A percentile compares a stretch with the other conserved stretches of the same genome.
Conservation (phyloP, 805 yeast genomes). For the Blastobotrys muscicola region DNA sequence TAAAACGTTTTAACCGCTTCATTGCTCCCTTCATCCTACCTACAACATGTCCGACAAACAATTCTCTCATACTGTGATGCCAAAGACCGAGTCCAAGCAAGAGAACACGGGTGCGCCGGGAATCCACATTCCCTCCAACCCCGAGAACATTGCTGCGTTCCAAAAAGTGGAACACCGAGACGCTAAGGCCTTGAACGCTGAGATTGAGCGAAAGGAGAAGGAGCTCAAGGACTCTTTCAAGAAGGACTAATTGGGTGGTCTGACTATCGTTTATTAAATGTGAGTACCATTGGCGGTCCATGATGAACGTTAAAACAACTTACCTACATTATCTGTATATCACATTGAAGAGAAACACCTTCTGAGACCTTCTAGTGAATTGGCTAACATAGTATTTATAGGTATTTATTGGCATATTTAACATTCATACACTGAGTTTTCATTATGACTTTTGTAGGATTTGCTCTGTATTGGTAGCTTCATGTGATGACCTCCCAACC, state of each 20-base stretch:
- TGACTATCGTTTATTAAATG: background rate
- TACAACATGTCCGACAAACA: slow-evolving; percentile 14
- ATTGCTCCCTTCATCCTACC: no score
- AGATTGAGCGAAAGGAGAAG: slow-evolving; percentile 25
- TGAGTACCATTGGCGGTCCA: background rate
- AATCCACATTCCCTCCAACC: slow-evolving; percentile 51
- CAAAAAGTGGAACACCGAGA: slow-evolving; percentile 45
- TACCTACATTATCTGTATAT: slow-evolving; percentile 23
- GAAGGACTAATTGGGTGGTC: slow-evolving; percentile 5
- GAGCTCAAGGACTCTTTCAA: slow-evolving; percentile 39
- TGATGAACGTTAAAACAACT: slow-evolving; percentile 28
- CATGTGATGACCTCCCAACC: background rate
- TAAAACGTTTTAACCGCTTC: no score
- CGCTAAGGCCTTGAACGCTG: slow-evolving; percentile 45
- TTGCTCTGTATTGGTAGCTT: background rate
- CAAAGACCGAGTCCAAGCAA: slow-evolving; percentile 20
- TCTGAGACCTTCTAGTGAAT: background rate
- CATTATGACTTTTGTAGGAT: no score
- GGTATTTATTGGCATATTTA: no score
- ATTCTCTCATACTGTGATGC: slow-evolving; percentile 26
- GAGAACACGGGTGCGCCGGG: slow-evolving; percentile 34
- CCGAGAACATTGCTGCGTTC: slow-evolving; percentile 60
- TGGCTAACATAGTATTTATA: no score
- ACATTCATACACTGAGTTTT: no score
- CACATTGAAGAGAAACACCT: slow-evolving; percentile 6